Evolutionary conservation across 495 filamentous ascomycete genomes (phyloP).

Genomic region (Penicillium chermesinum): DNA sequence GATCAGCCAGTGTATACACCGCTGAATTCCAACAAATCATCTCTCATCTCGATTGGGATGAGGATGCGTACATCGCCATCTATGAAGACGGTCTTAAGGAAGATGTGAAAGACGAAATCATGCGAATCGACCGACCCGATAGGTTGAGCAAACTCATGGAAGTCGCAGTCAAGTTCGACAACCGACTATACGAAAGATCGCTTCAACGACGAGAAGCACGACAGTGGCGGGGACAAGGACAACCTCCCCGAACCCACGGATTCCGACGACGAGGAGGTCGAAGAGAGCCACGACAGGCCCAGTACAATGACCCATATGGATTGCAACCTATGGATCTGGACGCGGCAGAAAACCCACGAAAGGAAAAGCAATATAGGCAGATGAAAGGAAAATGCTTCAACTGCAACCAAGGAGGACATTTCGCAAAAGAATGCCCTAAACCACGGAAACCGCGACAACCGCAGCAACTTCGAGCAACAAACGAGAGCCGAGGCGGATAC

Average conservation of each 20-base stretch:
- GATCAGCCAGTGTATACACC: neutral
- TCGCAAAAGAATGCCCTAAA: neutral
- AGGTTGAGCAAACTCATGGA: neutral
- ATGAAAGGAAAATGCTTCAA: neutral
- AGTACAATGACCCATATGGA: neutral
- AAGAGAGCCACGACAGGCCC: neutral
- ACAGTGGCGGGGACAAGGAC: neutral
- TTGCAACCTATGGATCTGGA: neutral
- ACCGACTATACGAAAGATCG: neutral
- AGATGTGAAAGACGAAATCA: neutral
- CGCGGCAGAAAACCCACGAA: neutral
- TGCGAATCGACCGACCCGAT: neutral
- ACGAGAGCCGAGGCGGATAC: neutral
- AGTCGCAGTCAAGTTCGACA: neutral
- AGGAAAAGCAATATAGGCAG: neutral
- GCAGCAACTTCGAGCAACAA: neutral
- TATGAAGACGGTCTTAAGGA: neutral
- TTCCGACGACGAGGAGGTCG: neutral
- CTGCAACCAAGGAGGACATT: neutral
- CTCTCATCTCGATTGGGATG: neutral
- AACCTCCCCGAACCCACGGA: neutral
- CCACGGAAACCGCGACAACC: neutral
- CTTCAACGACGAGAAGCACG: neutral
- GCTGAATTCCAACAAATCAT: neutral
- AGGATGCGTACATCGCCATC: neutral